Evolutionary conservation across 192 early-diverging fungal genomes (phyloP), one percentile per base, ranked within the genome.

Genomic region (Haplosporangium gracile): DNA sequence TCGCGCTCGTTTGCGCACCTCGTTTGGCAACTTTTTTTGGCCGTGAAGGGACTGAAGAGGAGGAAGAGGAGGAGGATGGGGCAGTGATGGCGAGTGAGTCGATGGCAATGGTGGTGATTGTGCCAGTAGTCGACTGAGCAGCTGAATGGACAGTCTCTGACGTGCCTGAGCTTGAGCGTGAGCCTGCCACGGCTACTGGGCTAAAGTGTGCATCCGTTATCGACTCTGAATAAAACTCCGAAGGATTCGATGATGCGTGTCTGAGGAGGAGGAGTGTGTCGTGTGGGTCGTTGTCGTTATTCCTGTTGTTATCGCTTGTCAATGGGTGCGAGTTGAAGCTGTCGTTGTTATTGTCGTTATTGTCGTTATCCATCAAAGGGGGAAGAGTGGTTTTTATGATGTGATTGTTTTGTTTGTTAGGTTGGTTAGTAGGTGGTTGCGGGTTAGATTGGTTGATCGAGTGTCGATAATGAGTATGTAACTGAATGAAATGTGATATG

Each of bases 191-290:
- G 60, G 60, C 26, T 65, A 65, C 26, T 65, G 60, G 60, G 60
- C 60, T 65, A 65, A 65, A 65, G 60, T 65, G 60, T 65, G 60
- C 60, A 65, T 65, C 60, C 60, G 60, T 13, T 65, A 16, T 34
- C 60, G 60, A 65, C n/a, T 26, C 11, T 65, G 60, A 65, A 32
- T 32, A 15, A 65, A 65, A 65, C 60, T 65, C 60, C 29, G 60
- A 26, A 57, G n/a, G 55, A 5, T 26, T 26, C 55, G 55, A 65
- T 65, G 60, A 13, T 65, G 60, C 2, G 13, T 34, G 60, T 32
- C 11, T 65, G 9, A 29, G n/a, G 60, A 32, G 10, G 9, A 29
- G n/a, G 60, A 32, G 10, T 65, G 60, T 13, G 29, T 34, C 60
- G 26, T 32, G 60, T 65, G 60, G n/a, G 60, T 32, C 32, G 60